Conservation (phyloP, 331 rosid genomes). For the Stylosanthes scabra region DNA sequence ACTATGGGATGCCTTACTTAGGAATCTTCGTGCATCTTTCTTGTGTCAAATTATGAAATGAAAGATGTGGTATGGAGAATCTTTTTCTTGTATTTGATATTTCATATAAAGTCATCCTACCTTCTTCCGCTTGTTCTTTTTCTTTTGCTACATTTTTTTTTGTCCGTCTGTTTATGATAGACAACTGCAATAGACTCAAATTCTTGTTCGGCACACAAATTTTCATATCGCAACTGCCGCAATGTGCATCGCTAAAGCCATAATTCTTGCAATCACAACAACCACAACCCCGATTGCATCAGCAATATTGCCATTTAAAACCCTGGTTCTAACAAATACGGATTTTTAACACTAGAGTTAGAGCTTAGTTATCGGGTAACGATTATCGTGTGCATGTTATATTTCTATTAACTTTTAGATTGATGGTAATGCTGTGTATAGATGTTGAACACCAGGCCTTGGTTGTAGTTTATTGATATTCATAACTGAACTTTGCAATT, state of each 20-base stretch:
- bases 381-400: constrained; percentile 7
- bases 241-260: too few relatives aligned
- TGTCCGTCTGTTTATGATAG: constrained; percentile 18
- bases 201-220: too few relatives aligned
- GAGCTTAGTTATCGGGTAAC: constrained; percentile 11
- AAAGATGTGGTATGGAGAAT: constrained; percentile 10
- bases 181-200: too few relatives aligned
- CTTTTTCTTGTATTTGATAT: constrained; percentile 2
- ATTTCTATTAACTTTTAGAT: constrained; percentile 27
- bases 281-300: too few relatives aligned
- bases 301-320: too few relatives aligned
- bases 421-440: constrained; percentile 21
- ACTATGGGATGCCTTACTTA: constrained; percentile 7
- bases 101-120: not conserved
- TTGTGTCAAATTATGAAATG: constrained; percentile 1
- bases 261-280: too few relatives aligned
- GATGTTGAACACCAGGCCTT: constrained; percentile 13
- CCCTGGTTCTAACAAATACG: not conserved
- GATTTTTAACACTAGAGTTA: constrained; percentile 19
- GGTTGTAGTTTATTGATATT: constrained; percentile 13
- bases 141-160: not conserved
- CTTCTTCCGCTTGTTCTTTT: not conserved
- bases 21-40: constrained; percentile 19
- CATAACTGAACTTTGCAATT: constrained; percentile 21
- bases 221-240: too few relatives aligned